A percentile compares a stretch with the other conserved stretches of the same genome.
Conservation (phyloP, 306 rosid species). For the Quercus suber region DNA sequence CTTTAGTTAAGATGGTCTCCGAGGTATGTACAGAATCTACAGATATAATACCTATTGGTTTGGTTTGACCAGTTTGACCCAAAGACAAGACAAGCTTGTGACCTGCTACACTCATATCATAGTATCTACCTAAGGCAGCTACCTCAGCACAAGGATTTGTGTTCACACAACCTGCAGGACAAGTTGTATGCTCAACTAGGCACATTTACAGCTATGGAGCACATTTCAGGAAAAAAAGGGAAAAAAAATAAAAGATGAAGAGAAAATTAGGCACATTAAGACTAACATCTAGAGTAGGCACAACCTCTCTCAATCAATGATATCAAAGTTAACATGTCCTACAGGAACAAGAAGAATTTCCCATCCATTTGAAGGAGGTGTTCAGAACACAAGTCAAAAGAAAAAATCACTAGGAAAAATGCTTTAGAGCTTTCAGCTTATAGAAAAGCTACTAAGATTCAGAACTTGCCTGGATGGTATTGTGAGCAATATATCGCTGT, state of each 20-base stretch:
- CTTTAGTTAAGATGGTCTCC: background rate
- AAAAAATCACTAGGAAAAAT: slow-evolving; percentile 13
- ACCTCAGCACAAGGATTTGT: background rate
- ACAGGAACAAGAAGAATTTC: background rate
- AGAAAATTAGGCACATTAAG: background rate
- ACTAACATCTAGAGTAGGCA: background rate
- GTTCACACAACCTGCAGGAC: background rate
- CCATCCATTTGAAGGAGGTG: background rate
- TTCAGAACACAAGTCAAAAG: slow-evolving; percentile 5
- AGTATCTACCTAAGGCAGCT: background rate
- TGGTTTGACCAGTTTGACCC: background rate
- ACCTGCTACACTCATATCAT: background rate
- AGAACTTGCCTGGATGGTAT: slow-evolving; percentile 83
- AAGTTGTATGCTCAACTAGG: background rate
- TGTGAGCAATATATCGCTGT: slow-evolving; percentile 84
- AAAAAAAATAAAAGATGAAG: no score
- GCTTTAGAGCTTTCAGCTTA: background rate
- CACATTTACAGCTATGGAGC: background rate
- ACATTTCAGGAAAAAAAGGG: background rate
- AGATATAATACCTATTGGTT: background rate
- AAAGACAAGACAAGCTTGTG: background rate
- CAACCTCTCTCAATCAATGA: background rate
- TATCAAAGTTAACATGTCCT: background rate
- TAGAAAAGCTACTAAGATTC: background rate
- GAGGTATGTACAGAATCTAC: background rate